Evolutionary conservation across 495 filamentous ascomycete species (phyloP).

Genomic region (Sordaria brevicollis): DNA sequence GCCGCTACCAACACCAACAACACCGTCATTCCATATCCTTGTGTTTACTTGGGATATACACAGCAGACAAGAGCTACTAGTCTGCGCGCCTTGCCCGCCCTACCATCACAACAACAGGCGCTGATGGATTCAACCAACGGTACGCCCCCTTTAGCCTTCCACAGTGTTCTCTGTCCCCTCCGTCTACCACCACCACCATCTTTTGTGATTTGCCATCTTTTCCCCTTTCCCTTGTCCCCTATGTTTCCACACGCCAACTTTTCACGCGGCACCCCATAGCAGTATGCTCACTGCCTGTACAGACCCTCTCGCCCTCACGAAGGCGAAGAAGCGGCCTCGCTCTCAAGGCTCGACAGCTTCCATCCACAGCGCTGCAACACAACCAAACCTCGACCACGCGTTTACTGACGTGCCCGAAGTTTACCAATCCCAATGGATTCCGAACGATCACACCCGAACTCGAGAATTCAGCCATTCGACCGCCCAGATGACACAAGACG

Average conservation of each 20-base stretch:
- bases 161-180: background rate
- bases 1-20: background rate
- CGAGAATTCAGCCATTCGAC: slow-evolving; percentile 23
- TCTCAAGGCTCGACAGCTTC: slow-evolving; percentile 85
- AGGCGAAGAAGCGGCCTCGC: slow-evolving; percentile 51
- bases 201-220: background rate
- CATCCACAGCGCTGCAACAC: slow-evolving; percentile 57
- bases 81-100: background rate
- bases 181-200: slow-evolving; percentile 2
- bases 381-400: slow-evolving; percentile 51
- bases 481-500: slow-evolving; percentile 49
- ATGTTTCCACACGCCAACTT: background rate
- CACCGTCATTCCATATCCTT: background rate
- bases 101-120: slow-evolving; percentile 1
- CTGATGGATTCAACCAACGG: slow-evolving; percentile 26
- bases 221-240: background rate
- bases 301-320: slow-evolving; percentile 24
- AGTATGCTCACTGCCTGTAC: slow-evolving; percentile 7
- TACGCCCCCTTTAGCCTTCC: slow-evolving; percentile 6
- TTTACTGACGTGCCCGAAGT: slow-evolving; percentile 42
- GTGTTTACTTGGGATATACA: background rate
- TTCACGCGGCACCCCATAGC: background rate
- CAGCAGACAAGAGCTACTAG: background rate
- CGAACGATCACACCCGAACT: slow-evolving; percentile 37
- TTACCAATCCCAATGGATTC: slow-evolving; percentile 43